Evolutionary conservation across 2,329 filamentous ascomycete genomes (phyloP).

Genomic region (Sarocladium strictum): DNA sequence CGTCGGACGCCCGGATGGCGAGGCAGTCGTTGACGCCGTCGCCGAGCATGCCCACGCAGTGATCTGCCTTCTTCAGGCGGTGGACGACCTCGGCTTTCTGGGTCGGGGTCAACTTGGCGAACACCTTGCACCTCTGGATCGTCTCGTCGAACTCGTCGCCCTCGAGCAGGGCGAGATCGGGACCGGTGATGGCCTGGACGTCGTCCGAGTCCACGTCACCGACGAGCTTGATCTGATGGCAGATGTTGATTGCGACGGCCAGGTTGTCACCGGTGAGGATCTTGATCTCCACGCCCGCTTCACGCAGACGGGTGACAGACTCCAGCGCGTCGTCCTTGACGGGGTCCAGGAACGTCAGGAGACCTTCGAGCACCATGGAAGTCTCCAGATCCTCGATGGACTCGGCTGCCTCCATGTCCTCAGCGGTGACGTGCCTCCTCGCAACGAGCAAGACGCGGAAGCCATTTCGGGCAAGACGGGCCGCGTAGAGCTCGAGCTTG

Average conservation of each 20-base stretch:
- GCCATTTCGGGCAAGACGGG: slow-evolving; percentile 15
- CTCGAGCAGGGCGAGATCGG: slow-evolving; percentile 17
- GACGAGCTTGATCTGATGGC: slow-evolving; percentile 18
- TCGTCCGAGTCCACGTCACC: slow-evolving; percentile 14
- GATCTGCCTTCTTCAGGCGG: slow-evolving; percentile 17
- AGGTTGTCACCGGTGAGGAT: slow-evolving; percentile 22
- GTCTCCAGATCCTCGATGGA: slow-evolving; percentile 17
- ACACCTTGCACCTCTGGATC: slow-evolving; percentile 19
- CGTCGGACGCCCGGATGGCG: slow-evolving; percentile 20
- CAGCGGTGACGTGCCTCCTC: slow-evolving; percentile 14
- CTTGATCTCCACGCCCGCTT: slow-evolving; percentile 21
- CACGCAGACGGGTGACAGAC: slow-evolving; percentile 18
- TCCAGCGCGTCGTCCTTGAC: slow-evolving; percentile 22
- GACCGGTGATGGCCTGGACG: slow-evolving; percentile 19
- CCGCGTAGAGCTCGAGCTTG: slow-evolving; percentile 13
- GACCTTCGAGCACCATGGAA: slow-evolving; percentile 20
- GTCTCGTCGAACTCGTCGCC: slow-evolving; percentile 17
- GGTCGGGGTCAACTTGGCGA: slow-evolving; percentile 21
- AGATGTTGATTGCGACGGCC: slow-evolving; percentile 22
- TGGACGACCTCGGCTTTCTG: slow-evolving; percentile 21
- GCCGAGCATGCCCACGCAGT: slow-evolving; percentile 22
- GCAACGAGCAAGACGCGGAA: slow-evolving; percentile 20
- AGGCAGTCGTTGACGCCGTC: slow-evolving; percentile 25
- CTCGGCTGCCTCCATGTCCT: slow-evolving; percentile 10
- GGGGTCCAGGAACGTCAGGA: slow-evolving; percentile 23